Conservation (phyloP, 306 rosid species). For the Acacia melanoxylon region DNA sequence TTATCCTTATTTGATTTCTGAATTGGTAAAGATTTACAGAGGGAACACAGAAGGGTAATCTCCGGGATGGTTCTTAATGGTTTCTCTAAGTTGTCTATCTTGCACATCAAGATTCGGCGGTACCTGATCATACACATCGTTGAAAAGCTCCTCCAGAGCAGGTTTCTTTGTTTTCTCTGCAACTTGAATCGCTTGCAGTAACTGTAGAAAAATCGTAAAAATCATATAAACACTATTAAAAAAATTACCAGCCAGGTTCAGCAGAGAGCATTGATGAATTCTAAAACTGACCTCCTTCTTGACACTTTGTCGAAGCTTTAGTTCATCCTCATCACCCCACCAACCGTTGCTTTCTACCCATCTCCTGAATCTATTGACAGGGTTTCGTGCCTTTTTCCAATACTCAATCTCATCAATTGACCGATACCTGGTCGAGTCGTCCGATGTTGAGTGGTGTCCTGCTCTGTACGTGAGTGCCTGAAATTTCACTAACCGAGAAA, state of each 20-base stretch:
- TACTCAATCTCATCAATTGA: conserved; percentile 55
- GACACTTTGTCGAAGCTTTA: conserved; percentile 48
- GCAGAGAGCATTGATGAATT: not conserved
- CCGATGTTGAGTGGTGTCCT: conserved; percentile 85
- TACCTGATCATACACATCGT: conserved; percentile 57
- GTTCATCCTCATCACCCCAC: conserved; percentile 56
- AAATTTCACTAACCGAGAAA: conserved; percentile 1
- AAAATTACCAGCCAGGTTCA: not conserved
- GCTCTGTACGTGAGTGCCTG: conserved; percentile 77
- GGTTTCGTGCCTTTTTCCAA: conserved; percentile 65
- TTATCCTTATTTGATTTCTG: not conserved
- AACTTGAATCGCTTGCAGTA: conserved; percentile 53
- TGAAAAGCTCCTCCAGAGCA: conserved; percentile 55
- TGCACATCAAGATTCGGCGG: conserved; percentile 69
- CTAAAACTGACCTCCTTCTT: conserved; percentile 52
- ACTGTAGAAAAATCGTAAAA: conserved; percentile 34
- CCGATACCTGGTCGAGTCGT: conserved; percentile 74
- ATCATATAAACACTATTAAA: not conserved
- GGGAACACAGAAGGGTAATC: conserved; percentile 71
- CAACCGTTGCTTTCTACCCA: conserved; percentile 64
- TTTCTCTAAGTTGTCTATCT: conserved; percentile 49
- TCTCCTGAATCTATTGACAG: conserved; percentile 61
- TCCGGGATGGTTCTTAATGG: conserved; percentile 43
- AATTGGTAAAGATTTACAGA: conserved; percentile 40
- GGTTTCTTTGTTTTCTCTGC: conserved; percentile 74